Conservation (phyloP, 1,284 basidiomycete genomes). For the Leccinum subrobustum region DNA sequence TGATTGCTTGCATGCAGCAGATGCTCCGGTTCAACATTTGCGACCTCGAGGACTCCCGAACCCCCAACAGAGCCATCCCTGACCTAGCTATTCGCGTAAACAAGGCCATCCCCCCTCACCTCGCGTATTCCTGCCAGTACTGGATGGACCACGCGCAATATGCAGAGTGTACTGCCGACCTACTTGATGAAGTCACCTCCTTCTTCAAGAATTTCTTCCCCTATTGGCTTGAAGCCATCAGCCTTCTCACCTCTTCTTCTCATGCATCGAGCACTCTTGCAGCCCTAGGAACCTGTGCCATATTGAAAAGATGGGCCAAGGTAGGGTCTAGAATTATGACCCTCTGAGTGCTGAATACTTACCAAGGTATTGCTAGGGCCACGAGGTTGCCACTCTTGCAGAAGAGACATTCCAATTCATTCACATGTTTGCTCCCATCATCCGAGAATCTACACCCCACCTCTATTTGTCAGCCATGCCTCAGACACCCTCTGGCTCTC, state of each 20-base stretch:
- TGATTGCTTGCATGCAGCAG: constrained; percentile 13
- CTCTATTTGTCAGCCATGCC: constrained; percentile 27
- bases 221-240: constrained; percentile 23
- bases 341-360: neutral
- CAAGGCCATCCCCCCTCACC: constrained; percentile 7
- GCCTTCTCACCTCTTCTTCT: constrained; percentile 18
- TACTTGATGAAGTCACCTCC: constrained; percentile 12
- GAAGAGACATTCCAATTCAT: constrained; percentile 21
- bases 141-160: constrained; percentile 21
- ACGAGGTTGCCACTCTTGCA: constrained; percentile 22
- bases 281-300: constrained; percentile 13
- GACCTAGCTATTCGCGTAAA: constrained; percentile 1
- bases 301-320: constrained; percentile 19
- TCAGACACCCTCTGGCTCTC: constrained; percentile 22
- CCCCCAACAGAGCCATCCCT: constrained; percentile 9
- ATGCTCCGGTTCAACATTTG: constrained; percentile 24
- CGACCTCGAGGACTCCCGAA: constrained; percentile 19
- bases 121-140: constrained; percentile 21
- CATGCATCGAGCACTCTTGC: constrained; percentile 5
- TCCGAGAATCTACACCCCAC: constrained; percentile 23
- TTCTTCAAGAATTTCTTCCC: constrained; percentile 24
- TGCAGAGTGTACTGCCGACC: constrained; percentile 11
- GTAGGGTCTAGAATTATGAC: neutral
- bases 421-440: constrained; percentile 18
- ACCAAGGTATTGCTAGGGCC: constrained; percentile 7